phyloP scores from a whole-genome alignment of 2,329 filamentous ascomycete species.

The Orbilia blumenaviensis region DNA sequence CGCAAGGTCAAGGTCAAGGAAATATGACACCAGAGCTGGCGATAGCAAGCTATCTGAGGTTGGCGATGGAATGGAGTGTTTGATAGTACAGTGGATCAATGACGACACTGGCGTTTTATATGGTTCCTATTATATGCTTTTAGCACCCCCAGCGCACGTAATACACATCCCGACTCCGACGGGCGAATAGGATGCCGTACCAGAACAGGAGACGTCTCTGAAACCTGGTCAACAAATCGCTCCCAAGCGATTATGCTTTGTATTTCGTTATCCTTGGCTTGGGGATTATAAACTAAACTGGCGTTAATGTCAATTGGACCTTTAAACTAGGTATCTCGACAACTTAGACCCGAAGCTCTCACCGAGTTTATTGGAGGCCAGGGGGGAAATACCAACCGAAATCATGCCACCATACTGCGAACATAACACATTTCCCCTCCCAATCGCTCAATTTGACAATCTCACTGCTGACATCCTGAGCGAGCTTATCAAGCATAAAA shows the following conservation, averaged over 20 bases:
- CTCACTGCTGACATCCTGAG: not conserved
- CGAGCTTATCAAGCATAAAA: conserved; percentile 43
- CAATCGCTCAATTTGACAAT: conserved; percentile 21
- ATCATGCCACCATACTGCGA: conserved; percentile 53
- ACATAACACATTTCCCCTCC: conserved; percentile 25
- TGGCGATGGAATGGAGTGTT: not conserved
- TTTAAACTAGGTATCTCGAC: no score
- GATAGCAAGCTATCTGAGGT: not conserved
- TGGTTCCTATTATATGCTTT: conserved; percentile 8
- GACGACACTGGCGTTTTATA: conserved; percentile 37
- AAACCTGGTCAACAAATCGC: conserved; percentile 29
- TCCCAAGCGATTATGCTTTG: conserved; percentile 49
- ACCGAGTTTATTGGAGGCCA: no score
- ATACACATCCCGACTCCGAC: not conserved
- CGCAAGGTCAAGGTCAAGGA: conserved; percentile 44
- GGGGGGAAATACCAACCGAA: conserved; percentile 47
- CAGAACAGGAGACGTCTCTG: conserved; percentile 5
- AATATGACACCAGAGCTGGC: conserved; percentile 16
- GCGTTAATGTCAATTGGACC: not conserved
- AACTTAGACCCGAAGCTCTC: no score
- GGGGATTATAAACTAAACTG: conserved; percentile 28
- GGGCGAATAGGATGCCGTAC: conserved; percentile 15
- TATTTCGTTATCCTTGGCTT: conserved; percentile 34
- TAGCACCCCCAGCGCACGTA: not conserved
- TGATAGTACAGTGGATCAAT: conserved; percentile 37